A percentile compares a stretch with the other conserved stretches of the same genome.
phyloP scores from a whole-genome alignment of 2,329 filamentous ascomycete species.

The Fusarium fracticaudum region DNA sequence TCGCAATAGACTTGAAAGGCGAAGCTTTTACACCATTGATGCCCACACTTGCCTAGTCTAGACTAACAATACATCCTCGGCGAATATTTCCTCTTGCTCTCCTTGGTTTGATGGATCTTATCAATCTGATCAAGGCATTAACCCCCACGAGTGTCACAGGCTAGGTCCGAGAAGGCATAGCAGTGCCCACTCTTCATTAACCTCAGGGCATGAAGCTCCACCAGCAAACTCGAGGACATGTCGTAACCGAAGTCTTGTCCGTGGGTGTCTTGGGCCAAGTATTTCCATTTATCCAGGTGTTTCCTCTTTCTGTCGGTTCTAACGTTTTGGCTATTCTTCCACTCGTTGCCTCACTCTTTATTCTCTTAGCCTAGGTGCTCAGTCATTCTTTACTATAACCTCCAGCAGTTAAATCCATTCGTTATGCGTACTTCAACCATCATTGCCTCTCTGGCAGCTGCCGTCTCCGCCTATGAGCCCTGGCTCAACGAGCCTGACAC shows the following conservation, averaged over 20 bases:
- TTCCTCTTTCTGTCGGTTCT: background rate
- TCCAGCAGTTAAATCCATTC: conserved; percentile 14
- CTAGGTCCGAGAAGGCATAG: background rate
- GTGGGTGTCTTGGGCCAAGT: too few species aligned
- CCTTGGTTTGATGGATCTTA: conserved; percentile 23
- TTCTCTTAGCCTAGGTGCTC: background rate
- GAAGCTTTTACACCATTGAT: background rate
- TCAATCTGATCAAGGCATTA: conserved; percentile 29
- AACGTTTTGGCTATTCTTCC: background rate
- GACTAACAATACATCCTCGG: background rate
- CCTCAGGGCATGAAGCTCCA: conserved; percentile 28
- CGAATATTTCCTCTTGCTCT: background rate
- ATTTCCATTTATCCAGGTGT: background rate
- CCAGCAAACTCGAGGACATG: background rate
- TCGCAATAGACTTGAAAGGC: background rate
- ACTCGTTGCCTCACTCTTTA: background rate
- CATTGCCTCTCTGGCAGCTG: conserved; percentile 34
- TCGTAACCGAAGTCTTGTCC: background rate
- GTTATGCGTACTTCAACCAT: conserved; percentile 30
- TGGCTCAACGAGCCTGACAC: conserved; percentile 51
- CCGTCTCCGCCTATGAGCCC: conserved; percentile 43
- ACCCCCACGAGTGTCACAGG: background rate
- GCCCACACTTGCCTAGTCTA: too few species aligned
- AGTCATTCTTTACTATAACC: conserved; percentile 20
- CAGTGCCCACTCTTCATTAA: conserved; percentile 28